These are phyloP conservation scores for Golubevia sp. DNA, from an alignment of 1,284 basidiomycete genomes.

Conservation along the genomic window DNA sequence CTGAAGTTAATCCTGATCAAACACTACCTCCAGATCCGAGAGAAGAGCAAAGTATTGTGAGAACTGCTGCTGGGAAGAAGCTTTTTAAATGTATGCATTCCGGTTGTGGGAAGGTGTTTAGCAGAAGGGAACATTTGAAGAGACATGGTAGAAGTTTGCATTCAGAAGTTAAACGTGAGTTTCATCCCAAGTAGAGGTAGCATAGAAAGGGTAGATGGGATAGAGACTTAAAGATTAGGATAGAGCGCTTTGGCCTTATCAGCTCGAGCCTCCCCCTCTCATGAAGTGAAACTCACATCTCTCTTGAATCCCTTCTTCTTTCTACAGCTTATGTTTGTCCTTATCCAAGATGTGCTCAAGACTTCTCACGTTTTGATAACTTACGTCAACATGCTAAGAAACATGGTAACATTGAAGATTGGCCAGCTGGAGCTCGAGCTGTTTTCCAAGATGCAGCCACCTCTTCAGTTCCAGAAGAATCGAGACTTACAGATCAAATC, in stretches of 20 bases:
- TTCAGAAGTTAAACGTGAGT: too few relatives aligned
- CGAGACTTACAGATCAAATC: neutral
- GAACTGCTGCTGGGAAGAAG: neutral
- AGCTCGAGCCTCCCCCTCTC: neutral
- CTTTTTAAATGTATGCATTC: neutral
- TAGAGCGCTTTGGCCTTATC: neutral
- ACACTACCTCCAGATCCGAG: too few relatives aligned
- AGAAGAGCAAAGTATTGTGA: neutral
- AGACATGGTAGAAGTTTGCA: neutral
- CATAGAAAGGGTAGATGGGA: too few relatives aligned
- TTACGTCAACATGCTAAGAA: neutral
- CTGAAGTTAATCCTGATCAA: too few relatives aligned
- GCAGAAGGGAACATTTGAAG: neutral
- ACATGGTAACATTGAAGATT: neutral
- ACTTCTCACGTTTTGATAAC: neutral
- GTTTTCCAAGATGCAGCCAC: neutral
- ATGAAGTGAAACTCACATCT: too few relatives aligned
- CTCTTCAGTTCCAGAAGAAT: neutral
- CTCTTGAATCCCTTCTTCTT: neutral
- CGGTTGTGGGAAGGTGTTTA: neutral
- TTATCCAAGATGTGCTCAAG: neutral
- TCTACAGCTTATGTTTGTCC: neutral
- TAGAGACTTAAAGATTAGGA: too few relatives aligned
- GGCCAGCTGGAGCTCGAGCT: neutral
- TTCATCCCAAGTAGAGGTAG: too few relatives aligned